Conservation (phyloP, 1,284 basidiomycete species). For the Pseudozyma pruni region DNA sequence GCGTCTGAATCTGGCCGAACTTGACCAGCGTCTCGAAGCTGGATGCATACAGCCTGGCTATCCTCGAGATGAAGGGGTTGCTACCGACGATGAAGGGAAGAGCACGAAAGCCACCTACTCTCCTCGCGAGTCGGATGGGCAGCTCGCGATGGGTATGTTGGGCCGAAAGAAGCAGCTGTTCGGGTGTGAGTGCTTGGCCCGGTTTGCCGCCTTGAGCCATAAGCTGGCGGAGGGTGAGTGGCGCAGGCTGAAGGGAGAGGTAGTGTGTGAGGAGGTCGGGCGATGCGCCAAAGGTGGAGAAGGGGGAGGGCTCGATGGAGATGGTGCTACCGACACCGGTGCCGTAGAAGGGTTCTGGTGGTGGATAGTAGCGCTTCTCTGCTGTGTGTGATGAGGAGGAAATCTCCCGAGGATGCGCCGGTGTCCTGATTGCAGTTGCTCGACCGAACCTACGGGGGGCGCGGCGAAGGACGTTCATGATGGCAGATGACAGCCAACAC, state of each 20-base stretch:
- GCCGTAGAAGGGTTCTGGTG: conserved; percentile 42
- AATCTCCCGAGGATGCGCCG: conserved; percentile 4
- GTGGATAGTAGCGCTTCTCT: conserved; percentile 45
- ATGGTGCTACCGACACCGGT: conserved; percentile 11
- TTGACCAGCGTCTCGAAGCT: conserved; percentile 80
- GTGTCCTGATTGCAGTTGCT: neutral
- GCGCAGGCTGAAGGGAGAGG: conserved; percentile 56
- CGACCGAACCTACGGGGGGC: conserved; percentile 13
- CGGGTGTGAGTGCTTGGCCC: conserved; percentile 46
- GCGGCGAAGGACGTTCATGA: conserved; percentile 14
- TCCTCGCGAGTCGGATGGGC: conserved; percentile 64
- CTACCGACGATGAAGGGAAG: conserved; percentile 79
- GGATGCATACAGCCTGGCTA: conserved; percentile 78
- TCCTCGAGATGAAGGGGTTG: conserved; percentile 84
- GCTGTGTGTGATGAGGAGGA: conserved; percentile 14
- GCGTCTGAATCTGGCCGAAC: conserved; percentile 74
- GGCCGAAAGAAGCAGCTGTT: conserved; percentile 60
- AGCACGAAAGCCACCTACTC: conserved; percentile 63
- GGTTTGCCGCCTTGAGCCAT: conserved; percentile 59
- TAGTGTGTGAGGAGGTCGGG: conserved; percentile 55
- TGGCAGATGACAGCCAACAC: no score
- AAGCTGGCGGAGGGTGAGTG: conserved; percentile 59
- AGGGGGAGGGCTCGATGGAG: conserved; percentile 33
- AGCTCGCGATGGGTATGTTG: conserved; percentile 62
- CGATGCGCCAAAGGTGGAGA: conserved; percentile 61